phyloP scores from a whole-genome alignment of 805 yeast species.

The Kodamaea hsintzibuensis region DNA sequence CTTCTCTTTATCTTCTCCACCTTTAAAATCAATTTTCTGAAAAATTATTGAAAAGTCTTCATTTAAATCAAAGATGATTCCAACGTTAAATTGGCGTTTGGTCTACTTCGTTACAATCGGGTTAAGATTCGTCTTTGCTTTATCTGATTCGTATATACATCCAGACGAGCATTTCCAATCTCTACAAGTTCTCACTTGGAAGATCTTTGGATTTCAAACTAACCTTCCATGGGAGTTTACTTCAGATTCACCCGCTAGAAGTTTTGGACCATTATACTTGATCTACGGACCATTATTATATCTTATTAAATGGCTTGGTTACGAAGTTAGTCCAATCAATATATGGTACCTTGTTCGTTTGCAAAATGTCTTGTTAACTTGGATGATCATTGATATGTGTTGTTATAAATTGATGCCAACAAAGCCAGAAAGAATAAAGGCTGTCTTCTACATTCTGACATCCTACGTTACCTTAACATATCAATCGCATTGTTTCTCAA shows the following conservation, averaged over 20 bases:
- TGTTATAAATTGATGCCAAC: constrained; percentile 50
- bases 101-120: constrained; percentile 46
- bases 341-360: constrained; percentile 57
- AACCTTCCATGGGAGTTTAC: constrained; percentile 84
- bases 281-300: constrained; percentile 67
- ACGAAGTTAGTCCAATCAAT: constrained; percentile 46
- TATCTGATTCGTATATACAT: constrained; percentile 83
- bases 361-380: constrained; percentile 40
- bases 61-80: constrained; percentile 1
- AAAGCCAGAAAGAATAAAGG: constrained; percentile 50
- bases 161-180: constrained; percentile 98
- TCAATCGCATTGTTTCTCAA: constrained; percentile 90
- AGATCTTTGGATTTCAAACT: constrained; percentile 44
- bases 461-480: constrained; percentile 73
- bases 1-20: not conserved
- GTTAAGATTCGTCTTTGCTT: constrained; percentile 54
- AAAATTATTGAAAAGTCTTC: not conserved
- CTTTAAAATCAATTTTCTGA: not conserved
- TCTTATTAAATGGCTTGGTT: constrained; percentile 28
- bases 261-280: constrained; percentile 66
- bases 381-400: constrained; percentile 41
- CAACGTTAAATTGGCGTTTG: constrained; percentile 45
- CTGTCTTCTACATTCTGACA: constrained; percentile 50
- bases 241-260: constrained; percentile 59
- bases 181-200: constrained; percentile 66